A percentile compares a stretch with the other conserved stretches of the same genome.
Evolutionary conservation across 192 early-diverging fungal genomes (phyloP).

Genomic region (Rhizophagus clarus): DNA sequence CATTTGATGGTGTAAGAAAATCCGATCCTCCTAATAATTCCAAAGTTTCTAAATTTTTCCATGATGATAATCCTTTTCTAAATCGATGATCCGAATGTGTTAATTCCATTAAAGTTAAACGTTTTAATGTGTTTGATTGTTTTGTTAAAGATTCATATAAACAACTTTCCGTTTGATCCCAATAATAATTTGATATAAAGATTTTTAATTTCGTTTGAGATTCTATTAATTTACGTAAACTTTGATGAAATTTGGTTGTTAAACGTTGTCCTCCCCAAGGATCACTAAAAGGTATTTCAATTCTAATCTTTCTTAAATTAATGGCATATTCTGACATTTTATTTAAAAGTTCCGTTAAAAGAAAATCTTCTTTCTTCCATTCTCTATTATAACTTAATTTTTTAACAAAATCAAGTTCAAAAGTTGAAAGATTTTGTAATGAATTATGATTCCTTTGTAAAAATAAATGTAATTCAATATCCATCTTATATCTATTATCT

Average conservation of each 20-base stretch:
- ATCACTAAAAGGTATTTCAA: neutral
- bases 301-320: neutral
- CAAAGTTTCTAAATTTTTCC: neutral
- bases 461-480: neutral
- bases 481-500: neutral
- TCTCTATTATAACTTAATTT: neutral
- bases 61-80: neutral
- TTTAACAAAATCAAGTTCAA: neutral
- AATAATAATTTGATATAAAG: neutral
- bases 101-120: neutral
- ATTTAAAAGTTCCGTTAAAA: neutral
- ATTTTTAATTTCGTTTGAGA: neutral
- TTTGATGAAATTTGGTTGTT: neutral
- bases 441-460: neutral
- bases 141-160: neutral
- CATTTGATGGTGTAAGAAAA: neutral
- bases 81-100: neutral
- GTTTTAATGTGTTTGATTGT: neutral
- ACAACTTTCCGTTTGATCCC: neutral
- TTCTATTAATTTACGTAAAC: neutral
- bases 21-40: neutral
- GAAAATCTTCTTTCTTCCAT: neutral
- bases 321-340: neutral
- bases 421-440: neutral
- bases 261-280: neutral